Base-by-base conservation (phyloP, 228 moss, liverwort and hornwort genomes). In the Sphagnum magellanicum region DNA sequence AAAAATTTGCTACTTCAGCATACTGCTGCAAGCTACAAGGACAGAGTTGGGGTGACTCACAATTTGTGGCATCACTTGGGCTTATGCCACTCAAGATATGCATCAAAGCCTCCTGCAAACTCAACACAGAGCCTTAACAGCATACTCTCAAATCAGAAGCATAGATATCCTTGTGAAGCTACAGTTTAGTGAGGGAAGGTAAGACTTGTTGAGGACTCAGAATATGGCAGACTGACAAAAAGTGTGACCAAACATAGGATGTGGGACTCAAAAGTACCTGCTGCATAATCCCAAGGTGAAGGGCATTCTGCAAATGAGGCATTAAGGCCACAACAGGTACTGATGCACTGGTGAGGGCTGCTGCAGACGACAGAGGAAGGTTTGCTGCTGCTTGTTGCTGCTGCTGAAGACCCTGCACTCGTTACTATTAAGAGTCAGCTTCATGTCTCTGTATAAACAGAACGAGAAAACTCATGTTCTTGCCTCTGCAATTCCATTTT, bases 291-390 rank as follows among this genome's bases (percentile, higher is more conserved):
- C 55, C 55, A 55, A 55, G 55, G 55, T 55, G 55, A 8, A 55
- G 9, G 55, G 8, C 55, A 53, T 60, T 91, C 65, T 89, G 89
- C 52, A 94, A 73, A 58, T 86, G 84, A 16, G 89, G 85, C 47
- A 85, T 61, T 66, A 91, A 77, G 48, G 81, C 73, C 5, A 16
- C 66, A 67, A 84, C 74, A 7, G 88, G 82, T 12, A 94, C 77
- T 14, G 70, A 63, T 51, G 78, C 51, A 50, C 79, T 47, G 81
- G 68, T 73, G 53, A 11, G 78, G 48, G 52, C 79, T 47, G 81
- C 70, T 73, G 53, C 14, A 69, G 11, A 75, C 32, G 79, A 65
- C 12, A 69, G 59, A 0, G 71, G 75, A 14, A 74, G 53, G 63
- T 68, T 64, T 51, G 55, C 48, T 50, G 73, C 8, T 75, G 67